Percentiles rank a stretch among this genome's conserved stretches.
phyloP scores from a whole-genome alignment of 2,329 filamentous ascomycete genomes.

The Zymoseptoria pseudotritici region DNA sequence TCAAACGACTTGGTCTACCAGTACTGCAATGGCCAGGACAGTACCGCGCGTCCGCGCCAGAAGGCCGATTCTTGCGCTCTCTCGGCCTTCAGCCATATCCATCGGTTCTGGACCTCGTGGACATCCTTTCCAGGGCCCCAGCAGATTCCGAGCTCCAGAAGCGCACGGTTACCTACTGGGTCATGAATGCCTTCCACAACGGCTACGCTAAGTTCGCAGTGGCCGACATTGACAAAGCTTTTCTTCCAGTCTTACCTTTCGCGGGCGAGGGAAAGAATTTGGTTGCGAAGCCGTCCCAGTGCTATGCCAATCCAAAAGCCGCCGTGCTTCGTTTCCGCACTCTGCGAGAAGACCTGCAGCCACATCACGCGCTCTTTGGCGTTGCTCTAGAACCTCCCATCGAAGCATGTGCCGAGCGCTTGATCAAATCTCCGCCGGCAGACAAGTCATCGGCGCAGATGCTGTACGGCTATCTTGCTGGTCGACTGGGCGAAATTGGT shows the following conservation, averaged over 20 bases:
- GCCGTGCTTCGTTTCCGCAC: constrained; percentile 74
- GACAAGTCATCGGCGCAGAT: constrained; percentile 58
- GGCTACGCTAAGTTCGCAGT: constrained; percentile 62
- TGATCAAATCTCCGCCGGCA: constrained; percentile 65
- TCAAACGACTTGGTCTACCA: constrained; percentile 64
- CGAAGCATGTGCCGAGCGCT: constrained; percentile 62
- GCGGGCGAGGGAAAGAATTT: constrained; percentile 41
- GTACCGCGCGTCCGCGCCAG: constrained; percentile 57
- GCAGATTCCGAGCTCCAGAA: constrained; percentile 54
- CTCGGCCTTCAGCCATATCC: constrained; percentile 71
- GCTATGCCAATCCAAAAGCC: constrained; percentile 73
- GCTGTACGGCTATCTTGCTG: constrained; percentile 77
- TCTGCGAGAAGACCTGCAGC: constrained; percentile 65
- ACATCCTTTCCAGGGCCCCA: constrained; percentile 62
- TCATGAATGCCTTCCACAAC: constrained; percentile 70
- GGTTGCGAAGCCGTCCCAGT: constrained; percentile 65
- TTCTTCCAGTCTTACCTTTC: constrained; percentile 69
- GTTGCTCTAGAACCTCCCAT: constrained; percentile 78
- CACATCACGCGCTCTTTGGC: constrained; percentile 78
- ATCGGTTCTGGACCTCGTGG: constrained; percentile 63
- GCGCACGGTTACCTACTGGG: constrained; percentile 71
- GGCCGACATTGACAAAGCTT: constrained; percentile 36
- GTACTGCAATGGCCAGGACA: constrained; percentile 76
- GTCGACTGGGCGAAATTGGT: constrained; percentile 66
- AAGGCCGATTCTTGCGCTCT: constrained; percentile 64